Evolutionary conservation across 1,284 basidiomycete genomes (phyloP), one percentile per base, ranked within the genome.

Genomic region (Chalciporus sp.): DNA sequence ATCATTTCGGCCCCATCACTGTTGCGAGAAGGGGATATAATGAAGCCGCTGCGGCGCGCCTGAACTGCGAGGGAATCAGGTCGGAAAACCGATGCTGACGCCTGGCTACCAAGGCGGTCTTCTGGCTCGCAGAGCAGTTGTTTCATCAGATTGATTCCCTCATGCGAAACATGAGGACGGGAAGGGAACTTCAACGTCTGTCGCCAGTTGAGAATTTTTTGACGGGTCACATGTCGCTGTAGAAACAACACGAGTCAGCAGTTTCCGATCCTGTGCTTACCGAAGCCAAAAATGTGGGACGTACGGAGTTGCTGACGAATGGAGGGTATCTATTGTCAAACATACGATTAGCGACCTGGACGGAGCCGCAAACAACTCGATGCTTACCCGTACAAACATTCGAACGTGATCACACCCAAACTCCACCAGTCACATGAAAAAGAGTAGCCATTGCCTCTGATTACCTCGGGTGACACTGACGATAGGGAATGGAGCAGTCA

Each of bases 371-470:
- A 63, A 59, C 58, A 56, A 57, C 54, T 51, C 54, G 61, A 56
- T 47, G 75, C 84, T 61, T 69, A 90, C 88, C 92, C 92, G 64
- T 92, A 95, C 65, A 95, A 76, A 67, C 91, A 94, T 71, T 94
- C 92, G 64, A 86, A 92, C 83, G 94, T 88, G 68, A 97, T 96
- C 51, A 96, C 90, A 20, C 95, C 95, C 46, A 98, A 80, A 69
- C 92, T 94, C 95, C 96, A 98, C 95, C 95, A 98, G 69, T 98
- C 95, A 69, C 94, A 97, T 33, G 90, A 91, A 72, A 92, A 95
- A 45, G 92, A 88, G 73, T 98, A 98, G 23, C 95, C 95, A 66
- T 90, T 88, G 17, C 90, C 89, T 65, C 94, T 84, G 63, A 99
- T 92, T 40, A 98, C 95, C 71, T 98, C 96, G 29, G 94, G 94